Evolutionary conservation across 2,329 filamentous ascomycete species (phyloP), one percentile per base, ranked within the genome.

Genomic region (Arthrobotrys musiformis): DNA sequence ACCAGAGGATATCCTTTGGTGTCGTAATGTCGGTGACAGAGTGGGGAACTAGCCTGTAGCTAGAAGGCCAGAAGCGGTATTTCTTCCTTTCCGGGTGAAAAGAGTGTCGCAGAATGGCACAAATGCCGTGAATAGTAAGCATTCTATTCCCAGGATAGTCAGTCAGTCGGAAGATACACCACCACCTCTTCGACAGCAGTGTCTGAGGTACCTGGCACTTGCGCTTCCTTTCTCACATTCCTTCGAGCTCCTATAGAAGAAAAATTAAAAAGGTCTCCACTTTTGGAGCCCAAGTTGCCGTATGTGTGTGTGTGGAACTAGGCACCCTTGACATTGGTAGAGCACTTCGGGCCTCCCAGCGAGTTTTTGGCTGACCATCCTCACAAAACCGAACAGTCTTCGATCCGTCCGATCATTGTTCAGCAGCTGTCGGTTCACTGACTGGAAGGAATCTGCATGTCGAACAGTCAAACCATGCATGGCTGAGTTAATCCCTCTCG

Each of bases 51-150:
- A 56, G 9, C n/a, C 50, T 19, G 3, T 19, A 35, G 50, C 50
- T 22, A 42, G 60, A 35, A 44, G 52, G 48, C 48, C 30, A 40
- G 44, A 63, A 37, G 28, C 44, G 28, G n/a, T 61, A 48, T 50
- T 58, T 72, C 68, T 72, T 72, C 68, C 68, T 72, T 72, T 72
- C 58, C 46, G 60, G 68, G 68, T 40, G 54, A 56, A 44, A 69
- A 70, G 56, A 28, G 35, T 58, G 63, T 58, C 22, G 35, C 30
- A 52, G 24, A 56, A 61, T 54, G 11, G 42, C 26, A 37, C 60
- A 73, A 74, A 62, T 68, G 56, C 70, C 56, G 62, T 76, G 60
- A 66, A 66, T 61, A 63, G 73, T 70, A 63, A 70, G 66, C 73
- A 69, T 52, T 46, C 72, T 48, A 76, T 69, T 50, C 63, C 64